A percentile compares a stretch with the other conserved stretches of the same genome.
Evolutionary conservation across 768 basidiomycete genomes (phyloP).

Genomic region (Tylopilus sp.): DNA sequence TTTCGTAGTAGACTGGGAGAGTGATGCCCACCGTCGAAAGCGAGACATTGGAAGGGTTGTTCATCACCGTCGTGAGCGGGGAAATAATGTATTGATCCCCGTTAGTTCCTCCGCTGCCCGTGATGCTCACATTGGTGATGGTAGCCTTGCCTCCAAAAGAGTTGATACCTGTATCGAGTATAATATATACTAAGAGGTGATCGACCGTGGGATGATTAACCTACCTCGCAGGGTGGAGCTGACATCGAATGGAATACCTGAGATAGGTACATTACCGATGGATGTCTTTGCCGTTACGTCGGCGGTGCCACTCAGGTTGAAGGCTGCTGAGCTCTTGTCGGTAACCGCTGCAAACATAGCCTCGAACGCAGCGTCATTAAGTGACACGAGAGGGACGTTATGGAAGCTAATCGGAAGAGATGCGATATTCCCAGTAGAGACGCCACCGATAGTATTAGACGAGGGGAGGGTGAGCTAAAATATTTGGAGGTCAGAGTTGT

Average conservation of each 20-base stretch:
- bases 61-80: conserved; percentile 53
- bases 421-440: conserved; percentile 69
- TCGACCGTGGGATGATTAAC: neutral
- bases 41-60: conserved; percentile 69
- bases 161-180: conserved; percentile 45
- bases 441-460: conserved; percentile 49
- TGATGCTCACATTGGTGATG: conserved; percentile 55
- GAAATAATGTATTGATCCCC: conserved; percentile 56
- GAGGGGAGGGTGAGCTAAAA: conserved; percentile 50
- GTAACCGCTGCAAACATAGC: conserved; percentile 60
- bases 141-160: conserved; percentile 51
- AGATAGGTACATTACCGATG: conserved; percentile 65
- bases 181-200: neutral
- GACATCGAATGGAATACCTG: conserved; percentile 61
- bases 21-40: conserved; percentile 55
- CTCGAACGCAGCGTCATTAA: conserved; percentile 52
- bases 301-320: conserved; percentile 54
- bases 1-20: conserved; percentile 56
- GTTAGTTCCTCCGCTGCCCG: conserved; percentile 62
- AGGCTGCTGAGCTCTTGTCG: conserved; percentile 39
- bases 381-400: conserved; percentile 51
- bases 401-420: conserved; percentile 56
- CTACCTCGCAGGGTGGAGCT: conserved; percentile 51
- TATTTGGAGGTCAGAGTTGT: neutral
- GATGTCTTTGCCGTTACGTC: conserved; percentile 58